Evolutionary conservation across 345 rosid species (phyloP).

Genomic region (Bruguiera parviflora): DNA sequence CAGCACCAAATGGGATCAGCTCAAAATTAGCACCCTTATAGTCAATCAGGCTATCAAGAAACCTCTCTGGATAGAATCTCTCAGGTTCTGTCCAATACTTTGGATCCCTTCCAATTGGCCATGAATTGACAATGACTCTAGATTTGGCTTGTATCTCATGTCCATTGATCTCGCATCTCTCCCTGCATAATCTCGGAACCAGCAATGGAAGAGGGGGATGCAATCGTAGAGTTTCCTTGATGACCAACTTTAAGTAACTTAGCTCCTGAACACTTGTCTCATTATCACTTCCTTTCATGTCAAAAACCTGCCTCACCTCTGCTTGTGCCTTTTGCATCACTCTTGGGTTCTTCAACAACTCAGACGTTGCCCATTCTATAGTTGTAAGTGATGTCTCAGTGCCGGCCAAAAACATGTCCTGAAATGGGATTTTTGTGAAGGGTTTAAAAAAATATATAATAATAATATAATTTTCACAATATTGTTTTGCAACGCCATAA

Average conservation of each 20-base stretch:
- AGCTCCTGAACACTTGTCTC: constrained; percentile 5
- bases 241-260: constrained; percentile 2
- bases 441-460: background rate
- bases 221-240: constrained; percentile 14
- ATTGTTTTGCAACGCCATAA: background rate
- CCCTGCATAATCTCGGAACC: constrained; percentile 12
- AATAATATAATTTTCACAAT: background rate
- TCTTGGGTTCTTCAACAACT: constrained; percentile 11
- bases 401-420: constrained; percentile 10
- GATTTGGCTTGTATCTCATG: constrained; percentile 7
- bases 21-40: constrained; percentile 15
- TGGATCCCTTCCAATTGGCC: constrained; percentile 14
- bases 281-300: background rate
- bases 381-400: constrained; percentile 3
- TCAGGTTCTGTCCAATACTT: constrained; percentile 10
- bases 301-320: constrained; percentile 4
- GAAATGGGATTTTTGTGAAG: background rate
- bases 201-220: constrained; percentile 14
- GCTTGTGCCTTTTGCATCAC: constrained; percentile 15
- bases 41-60: constrained; percentile 10
- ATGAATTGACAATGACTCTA: constrained; percentile 4
- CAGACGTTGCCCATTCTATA: constrained; percentile 10
- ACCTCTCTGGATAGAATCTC: constrained; percentile 16
- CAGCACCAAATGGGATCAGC: constrained; percentile 11
- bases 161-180: background rate